Evolutionary conservation across 2,329 filamentous ascomycete species (phyloP), one percentile per base, ranked within the genome.

Genomic region (Trichoderma koningii): DNA sequence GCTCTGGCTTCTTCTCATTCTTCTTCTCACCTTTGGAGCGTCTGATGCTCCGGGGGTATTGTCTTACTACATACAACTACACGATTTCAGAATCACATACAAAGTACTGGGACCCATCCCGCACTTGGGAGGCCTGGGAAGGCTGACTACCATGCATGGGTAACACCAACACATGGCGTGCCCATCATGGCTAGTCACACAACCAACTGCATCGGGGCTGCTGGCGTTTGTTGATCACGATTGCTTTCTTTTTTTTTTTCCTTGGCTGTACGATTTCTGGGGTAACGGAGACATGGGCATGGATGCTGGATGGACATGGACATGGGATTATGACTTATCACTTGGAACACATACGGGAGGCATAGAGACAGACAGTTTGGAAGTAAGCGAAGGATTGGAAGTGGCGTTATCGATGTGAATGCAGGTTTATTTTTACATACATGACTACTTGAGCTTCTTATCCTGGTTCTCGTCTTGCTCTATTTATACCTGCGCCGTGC

Each of bases 301-400:
- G 34, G 57, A 21, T 15, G 28, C 30, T 34, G 28, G 26, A 52
- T 28, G 21, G 48, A 19, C 30, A 34, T 15, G 28, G 50, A 19
- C 19, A 52, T 34, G 28, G 50, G 28, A 21, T 42, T 21, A 42
- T 61, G 57, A 52, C 57, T 61, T 42, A 51, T 61, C 57, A 21
- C 17, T 19, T 50, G 56, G 52, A 30, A 55, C 34, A 19, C 52
- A 14, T 38, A 55, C 52, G 30, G 45, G 42, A 38, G 34, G 34
- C 34, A 38, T 38, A 38, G 34, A 38, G 3, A 38, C 10, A 23
- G 10, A 34, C 10, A 34, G 30, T 34, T n/a, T 42, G 14, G 15
- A 19, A 12, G 30, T 53, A 62, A 53, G 59, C 59, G 48, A 62
- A 52, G 59, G 59, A 53, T 62, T 48, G 48, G 21, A 52, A 10